phyloP scores from a whole-genome alignment of 78 protist genomes.

The Isochrysis galbana region DNA sequence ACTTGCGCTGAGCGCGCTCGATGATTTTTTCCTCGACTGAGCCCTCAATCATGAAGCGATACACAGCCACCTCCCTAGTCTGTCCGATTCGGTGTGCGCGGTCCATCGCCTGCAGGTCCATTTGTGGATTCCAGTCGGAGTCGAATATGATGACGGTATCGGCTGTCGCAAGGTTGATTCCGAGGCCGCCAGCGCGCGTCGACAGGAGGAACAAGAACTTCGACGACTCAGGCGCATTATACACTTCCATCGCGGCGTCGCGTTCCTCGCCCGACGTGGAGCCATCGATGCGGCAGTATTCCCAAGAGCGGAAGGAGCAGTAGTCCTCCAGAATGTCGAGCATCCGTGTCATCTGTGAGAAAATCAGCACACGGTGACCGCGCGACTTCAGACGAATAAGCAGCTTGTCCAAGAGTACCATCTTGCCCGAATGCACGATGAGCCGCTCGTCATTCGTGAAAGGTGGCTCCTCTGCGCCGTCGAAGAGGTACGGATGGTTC shows the following conservation, averaged over 20 bases:
- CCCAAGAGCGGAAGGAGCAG: constrained; percentile 44
- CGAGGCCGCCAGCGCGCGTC: constrained; percentile 94
- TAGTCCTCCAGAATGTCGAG: constrained; percentile 91
- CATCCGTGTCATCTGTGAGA: constrained; percentile 87
- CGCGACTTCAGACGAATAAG: constrained; percentile 60
- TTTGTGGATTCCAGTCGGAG: constrained; percentile 96
- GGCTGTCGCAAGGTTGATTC: constrained; percentile 96
- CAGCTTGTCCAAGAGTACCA: constrained; percentile 85
- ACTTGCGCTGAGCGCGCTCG: constrained; percentile 91
- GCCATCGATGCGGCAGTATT: constrained; percentile 22
- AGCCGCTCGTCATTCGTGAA: constrained; percentile 37
- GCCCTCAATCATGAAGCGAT: constrained; percentile 77
- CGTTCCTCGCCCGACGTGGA: constrained; percentile 66
- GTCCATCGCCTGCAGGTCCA: constrained; percentile 89
- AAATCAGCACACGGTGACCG: constrained; percentile 88
- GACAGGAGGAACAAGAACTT: constrained; percentile 81
- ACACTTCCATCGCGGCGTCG: constrained; percentile 84
- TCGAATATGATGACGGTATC: constrained; percentile 96
- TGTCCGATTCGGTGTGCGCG: constrained; percentile 64
- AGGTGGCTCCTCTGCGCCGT: constrained; percentile 56
- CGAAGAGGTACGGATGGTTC: constrained; percentile 89
- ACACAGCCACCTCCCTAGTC: constrained; percentile 64
- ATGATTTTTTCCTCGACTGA: constrained; percentile 93
- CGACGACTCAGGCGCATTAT: constrained; percentile 72
- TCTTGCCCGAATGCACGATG: constrained; percentile 71